These are phyloP conservation scores for Globisporangium cystogenes DNA, from an alignment of 352 stramenopile species.

Conservation along the genomic window DNA sequence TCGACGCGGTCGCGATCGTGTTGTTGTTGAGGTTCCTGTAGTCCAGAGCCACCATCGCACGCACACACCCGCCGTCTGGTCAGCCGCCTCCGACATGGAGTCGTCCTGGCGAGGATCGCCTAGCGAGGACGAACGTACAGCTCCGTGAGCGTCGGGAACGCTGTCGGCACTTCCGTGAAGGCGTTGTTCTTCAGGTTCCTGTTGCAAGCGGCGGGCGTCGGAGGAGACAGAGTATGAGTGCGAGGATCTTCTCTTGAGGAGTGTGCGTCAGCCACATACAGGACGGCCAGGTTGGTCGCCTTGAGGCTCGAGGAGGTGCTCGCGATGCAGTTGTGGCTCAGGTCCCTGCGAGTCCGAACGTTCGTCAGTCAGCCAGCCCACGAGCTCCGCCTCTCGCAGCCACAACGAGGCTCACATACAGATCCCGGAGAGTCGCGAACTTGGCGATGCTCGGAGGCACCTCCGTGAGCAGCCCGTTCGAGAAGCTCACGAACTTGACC, in stretches of 20 bases:
- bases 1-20: background rate
- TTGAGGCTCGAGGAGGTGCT: background rate
- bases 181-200: background rate
- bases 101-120: background rate
- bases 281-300: background rate
- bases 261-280: too few species aligned
- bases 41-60: too few species aligned
- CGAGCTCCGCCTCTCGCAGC: background rate
- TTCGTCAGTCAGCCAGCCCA: background rate
- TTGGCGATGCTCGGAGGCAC: background rate
- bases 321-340: background rate
- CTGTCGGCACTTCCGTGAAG: background rate
- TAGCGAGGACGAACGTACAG: background rate
- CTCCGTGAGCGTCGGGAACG: background rate
- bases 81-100: background rate
- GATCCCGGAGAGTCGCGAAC: background rate
- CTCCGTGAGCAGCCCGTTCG: background rate
- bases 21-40: background rate
- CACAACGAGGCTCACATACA: background rate
- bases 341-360: background rate
- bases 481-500: background rate
- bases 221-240: background rate
- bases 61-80: background rate
- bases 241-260: too few species aligned
- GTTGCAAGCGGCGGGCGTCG: background rate